These are phyloP conservation scores for Thamnidium elegans DNA, from an alignment of 192 early-diverging fungal species.

Conservation along the genomic window DNA sequence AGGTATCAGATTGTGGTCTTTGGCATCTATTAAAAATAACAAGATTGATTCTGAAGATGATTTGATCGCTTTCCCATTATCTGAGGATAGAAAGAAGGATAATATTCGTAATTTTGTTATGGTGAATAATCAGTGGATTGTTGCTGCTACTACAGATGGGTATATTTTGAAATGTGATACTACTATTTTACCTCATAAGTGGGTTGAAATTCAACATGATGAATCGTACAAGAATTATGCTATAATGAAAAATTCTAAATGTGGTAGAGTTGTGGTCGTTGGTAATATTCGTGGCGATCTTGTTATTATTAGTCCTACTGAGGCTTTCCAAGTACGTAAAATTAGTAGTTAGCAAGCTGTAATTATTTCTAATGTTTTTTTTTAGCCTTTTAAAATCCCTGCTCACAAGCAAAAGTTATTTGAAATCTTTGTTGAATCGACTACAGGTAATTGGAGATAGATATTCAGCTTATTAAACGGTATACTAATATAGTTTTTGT, in stretches of 20 bases:
- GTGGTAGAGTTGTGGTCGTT: conserved; percentile 50
- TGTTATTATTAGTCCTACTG: conserved; percentile 42
- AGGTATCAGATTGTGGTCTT: conserved; percentile 72
- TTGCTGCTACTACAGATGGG: conserved; percentile 48
- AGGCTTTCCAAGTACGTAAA: conserved; percentile 36
- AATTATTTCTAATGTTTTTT: background rate
- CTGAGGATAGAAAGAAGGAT: conserved; percentile 28
- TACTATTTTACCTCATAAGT: background rate
- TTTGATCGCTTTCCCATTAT: conserved; percentile 29
- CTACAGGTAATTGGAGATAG: conserved; percentile 4
- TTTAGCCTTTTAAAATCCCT: conserved; percentile 36
- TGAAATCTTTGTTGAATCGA: conserved; percentile 36
- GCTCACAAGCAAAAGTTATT: conserved; percentile 46
- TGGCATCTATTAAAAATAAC: conserved; percentile 49
- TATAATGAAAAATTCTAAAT: conserved; percentile 48
- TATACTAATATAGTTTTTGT: no score
- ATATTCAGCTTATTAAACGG: no score
- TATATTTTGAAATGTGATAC: conserved; percentile 10
- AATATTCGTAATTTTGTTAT: conserved; percentile 50
- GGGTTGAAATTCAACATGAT: conserved; percentile 2
- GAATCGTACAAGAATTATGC: conserved; percentile 36
- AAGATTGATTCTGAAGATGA: conserved; percentile 48
- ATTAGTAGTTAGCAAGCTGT: background rate
- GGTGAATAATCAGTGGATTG: conserved; percentile 18
- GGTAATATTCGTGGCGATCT: conserved; percentile 57